Base-by-base conservation (phyloP, 2,329 filamentous ascomycete species). In the Talaromyces sp. region DNA sequence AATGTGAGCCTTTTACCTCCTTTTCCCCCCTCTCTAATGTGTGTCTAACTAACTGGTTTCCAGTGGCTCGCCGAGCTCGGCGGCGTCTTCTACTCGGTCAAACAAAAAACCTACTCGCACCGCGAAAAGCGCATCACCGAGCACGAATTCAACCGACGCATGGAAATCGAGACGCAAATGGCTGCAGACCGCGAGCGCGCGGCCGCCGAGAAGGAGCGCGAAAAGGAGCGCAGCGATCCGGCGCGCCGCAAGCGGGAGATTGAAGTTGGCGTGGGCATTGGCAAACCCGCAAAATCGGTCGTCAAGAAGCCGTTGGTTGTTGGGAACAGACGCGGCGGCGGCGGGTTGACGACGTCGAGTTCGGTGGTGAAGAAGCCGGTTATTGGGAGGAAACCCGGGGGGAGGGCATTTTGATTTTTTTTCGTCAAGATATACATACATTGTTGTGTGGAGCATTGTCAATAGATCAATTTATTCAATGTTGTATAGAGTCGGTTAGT, bases 51-150 rank as follows among this genome's bases (percentile, higher is more conserved):
- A 13, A 8, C n/a, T 19, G 17, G 19, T 24, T 4, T n/a, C 27
- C 24, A 78, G 75, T 99, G 95, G 95, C 85, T 99, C 46, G 95
- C 95, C 7, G 95, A 99, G 72, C 81, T 99, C 6, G 95, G 96
- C 35, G 95, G 93, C 1, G 95, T 99, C 0, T 99, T 99, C 75
- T 99, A 98, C 76, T 95, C 89, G 1, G 85, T 99, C 71, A 97
- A 96, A 78, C 93, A 98, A 77, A 99, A 99, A 77, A 95, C 93
- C 1, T 99, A 96, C 72, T 96, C 90, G 14, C 86, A 88, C 13
- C 83, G 90, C 27, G 90, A 96, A 69, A 93, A 92, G 76, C 85
- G 90, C 58, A 86, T 96, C 54, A 93, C 89, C 0, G 93, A 98
- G 77, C 88, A 87, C 17, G 93, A 97, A 73, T 96, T 96, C 73